Percentiles rank a stretch among this genome's conserved stretches.
Conservation (phyloP, 2,329 filamentous ascomycete species). For the Fusarium sp. region DNA sequence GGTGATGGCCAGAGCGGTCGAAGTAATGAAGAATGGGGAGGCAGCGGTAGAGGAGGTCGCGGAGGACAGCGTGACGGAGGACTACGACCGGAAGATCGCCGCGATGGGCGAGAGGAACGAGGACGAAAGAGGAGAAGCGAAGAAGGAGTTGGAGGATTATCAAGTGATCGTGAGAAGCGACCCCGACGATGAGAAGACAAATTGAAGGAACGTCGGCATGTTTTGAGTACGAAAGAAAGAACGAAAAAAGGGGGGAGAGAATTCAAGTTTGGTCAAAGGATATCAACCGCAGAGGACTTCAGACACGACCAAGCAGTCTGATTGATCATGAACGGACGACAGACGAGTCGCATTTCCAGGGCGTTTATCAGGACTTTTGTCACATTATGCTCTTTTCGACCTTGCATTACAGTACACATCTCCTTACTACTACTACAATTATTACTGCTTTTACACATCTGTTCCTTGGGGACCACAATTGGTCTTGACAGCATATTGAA, state of each 20-base stretch:
- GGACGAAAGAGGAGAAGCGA: constrained; percentile 58
- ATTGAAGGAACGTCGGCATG: constrained; percentile 22
- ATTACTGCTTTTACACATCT: constrained; percentile 35
- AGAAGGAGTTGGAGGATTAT: constrained; percentile 54
- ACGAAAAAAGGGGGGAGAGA: constrained; percentile 1
- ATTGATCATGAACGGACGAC: constrained; percentile 12
- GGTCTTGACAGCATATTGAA: constrained; percentile 12
- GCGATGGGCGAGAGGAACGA: constrained; percentile 51
- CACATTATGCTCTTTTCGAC: constrained; percentile 34
- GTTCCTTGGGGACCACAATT: constrained; percentile 10
- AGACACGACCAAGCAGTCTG: constrained; percentile 31
- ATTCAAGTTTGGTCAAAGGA: constrained; percentile 15
- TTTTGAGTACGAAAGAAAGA: constrained; percentile 31
- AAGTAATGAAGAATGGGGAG: constrained; percentile 51
- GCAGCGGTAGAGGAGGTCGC: constrained; percentile 48
- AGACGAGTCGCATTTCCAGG: constrained; percentile 38
- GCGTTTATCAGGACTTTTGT: constrained; percentile 37
- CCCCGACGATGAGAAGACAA: constrained; percentile 56
- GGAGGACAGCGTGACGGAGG: constrained; percentile 49
- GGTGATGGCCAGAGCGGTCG: constrained; percentile 42
- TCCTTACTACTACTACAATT: constrained; percentile 42
- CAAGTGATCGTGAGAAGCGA: constrained; percentile 65
- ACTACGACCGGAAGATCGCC: constrained; percentile 48
- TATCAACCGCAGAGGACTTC: constrained; percentile 31
- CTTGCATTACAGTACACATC: constrained; percentile 38